Percentiles rank a stretch among this genome's conserved stretches.
These are phyloP conservation scores for Raphanus hybrid DNA, from an alignment of 441 rosid genomes.

Conservation along the genomic window DNA sequence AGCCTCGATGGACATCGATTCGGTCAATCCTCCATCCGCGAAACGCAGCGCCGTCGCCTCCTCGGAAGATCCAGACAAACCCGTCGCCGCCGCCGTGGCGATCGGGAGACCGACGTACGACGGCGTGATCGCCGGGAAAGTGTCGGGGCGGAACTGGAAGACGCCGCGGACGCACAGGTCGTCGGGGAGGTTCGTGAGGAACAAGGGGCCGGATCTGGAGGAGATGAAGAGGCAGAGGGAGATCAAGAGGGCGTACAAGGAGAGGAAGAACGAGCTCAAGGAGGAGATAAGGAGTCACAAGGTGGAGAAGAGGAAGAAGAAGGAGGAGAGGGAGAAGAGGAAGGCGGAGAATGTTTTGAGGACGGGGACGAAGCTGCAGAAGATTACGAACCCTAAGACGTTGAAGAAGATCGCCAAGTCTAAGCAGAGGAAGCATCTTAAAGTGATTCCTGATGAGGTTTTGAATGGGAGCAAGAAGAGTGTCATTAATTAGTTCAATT, in stretches of 20 bases:
- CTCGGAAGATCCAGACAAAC: conserved; percentile 67
- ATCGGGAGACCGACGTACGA: conserved; percentile 77
- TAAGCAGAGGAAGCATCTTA: conserved; percentile 82
- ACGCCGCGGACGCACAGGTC: neutral
- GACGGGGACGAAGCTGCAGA: conserved; percentile 86
- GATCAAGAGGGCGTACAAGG: conserved; percentile 80
- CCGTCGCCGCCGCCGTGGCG: conserved; percentile 33
- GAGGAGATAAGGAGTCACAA: conserved; percentile 83
- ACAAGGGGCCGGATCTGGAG: conserved; percentile 59
- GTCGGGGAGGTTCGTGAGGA: conserved; percentile 72
- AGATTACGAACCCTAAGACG: conserved; percentile 81
- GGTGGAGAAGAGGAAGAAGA: conserved; percentile 82
- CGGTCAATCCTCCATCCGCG: conserved; percentile 52
- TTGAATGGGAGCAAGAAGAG: conserved; percentile 33
- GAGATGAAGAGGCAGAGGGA: conserved; percentile 71
- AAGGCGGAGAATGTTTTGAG: conserved; percentile 82
- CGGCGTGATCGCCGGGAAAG: conserved; percentile 69
- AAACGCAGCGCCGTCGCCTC: conserved; percentile 82
- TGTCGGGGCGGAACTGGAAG: neutral
- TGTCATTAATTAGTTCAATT: neutral
- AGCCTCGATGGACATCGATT: conserved; percentile 65
- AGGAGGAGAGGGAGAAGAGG: conserved; percentile 88
- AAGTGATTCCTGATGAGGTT: conserved; percentile 70
- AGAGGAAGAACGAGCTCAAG: conserved; percentile 77
- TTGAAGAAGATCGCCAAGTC: conserved; percentile 82